Evolutionary conservation across 78 protist genomes (phyloP).

Genomic region (Dictyostelium capitatum): DNA sequence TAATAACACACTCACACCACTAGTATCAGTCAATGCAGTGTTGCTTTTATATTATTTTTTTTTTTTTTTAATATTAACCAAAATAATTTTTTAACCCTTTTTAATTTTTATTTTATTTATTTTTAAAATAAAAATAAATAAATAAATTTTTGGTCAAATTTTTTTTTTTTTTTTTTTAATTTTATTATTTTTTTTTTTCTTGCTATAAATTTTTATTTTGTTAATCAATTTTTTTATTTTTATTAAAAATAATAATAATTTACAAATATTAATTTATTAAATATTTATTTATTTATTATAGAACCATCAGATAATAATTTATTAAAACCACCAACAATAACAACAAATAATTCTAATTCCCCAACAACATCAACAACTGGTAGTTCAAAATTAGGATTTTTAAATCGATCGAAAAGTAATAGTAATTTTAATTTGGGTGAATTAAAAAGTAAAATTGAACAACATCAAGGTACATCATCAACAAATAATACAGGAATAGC

Average conservation of each 20-base stretch:
- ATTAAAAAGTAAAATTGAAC: neutral
- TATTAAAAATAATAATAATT: neutral
- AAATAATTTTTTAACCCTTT: neutral
- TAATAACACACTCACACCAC: too few relatives aligned
- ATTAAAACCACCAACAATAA: neutral
- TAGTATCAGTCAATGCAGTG: too few relatives aligned
- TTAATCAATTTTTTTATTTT: neutral
- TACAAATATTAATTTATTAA: neutral
- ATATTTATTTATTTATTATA: neutral
- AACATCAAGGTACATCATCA: neutral
- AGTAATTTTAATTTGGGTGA: neutral
- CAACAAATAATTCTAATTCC: too few relatives aligned
- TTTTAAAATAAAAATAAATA: neutral
- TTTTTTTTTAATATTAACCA: too few relatives aligned
- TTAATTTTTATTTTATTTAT: neutral
- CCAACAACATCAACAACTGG: neutral
- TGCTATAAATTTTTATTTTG: neutral
- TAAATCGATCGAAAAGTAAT: slow-evolving; percentile 13
- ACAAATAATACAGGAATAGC: neutral
- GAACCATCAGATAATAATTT: neutral
- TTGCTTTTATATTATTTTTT: too few relatives aligned
- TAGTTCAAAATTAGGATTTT: neutral
- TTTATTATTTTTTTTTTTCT: neutral
- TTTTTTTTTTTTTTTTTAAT: neutral
- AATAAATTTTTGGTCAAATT: neutral